phyloP scores from a whole-genome alignment of 371 early-diverging fungal species.

The Umbelopsis sp. region DNA sequence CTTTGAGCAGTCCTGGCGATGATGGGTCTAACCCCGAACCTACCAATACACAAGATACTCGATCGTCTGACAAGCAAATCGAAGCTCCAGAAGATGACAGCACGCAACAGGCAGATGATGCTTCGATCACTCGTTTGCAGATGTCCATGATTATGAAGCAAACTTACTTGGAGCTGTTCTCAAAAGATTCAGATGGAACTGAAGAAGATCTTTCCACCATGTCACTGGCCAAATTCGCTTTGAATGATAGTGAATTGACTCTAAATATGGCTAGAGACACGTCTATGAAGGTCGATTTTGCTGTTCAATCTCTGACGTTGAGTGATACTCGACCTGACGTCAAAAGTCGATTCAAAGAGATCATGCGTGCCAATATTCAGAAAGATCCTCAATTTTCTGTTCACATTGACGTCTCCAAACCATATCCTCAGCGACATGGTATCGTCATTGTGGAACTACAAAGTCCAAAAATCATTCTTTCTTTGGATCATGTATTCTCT shows the following conservation, averaged over 20 bases:
- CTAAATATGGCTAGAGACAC: slow-evolving; percentile 64
- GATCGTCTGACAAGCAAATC: not conserved
- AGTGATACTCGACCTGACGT: slow-evolving; percentile 79
- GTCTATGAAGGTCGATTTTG: slow-evolving; percentile 74
- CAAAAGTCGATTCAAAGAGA: slow-evolving; percentile 81
- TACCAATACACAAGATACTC: not conserved
- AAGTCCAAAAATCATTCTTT: slow-evolving; percentile 82
- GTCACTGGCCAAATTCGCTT: slow-evolving; percentile 55
- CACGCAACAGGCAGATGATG: not conserved
- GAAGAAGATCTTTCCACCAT: not conserved
- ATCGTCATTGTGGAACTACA: slow-evolving; percentile 76
- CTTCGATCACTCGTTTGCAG: slow-evolving; percentile 23
- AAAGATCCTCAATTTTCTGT: slow-evolving; percentile 47
- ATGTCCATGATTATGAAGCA: slow-evolving; percentile 20
- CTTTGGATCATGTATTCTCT: slow-evolving; percentile 82
- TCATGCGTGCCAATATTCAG: slow-evolving; percentile 61
- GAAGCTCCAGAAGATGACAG: not conserved
- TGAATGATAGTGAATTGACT: slow-evolving; percentile 63
- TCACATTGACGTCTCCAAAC: slow-evolving; percentile 43
- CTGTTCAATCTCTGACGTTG: slow-evolving; percentile 73
- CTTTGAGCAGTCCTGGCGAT: slow-evolving; percentile 27
- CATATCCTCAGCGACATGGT: slow-evolving; percentile 45
- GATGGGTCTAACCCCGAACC: slow-evolving; percentile 8
- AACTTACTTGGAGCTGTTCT: slow-evolving; percentile 9
- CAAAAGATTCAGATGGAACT: not conserved